phyloP scores from a whole-genome alignment of 352 stramenopile species.

The Aphanomyces euteiches region DNA sequence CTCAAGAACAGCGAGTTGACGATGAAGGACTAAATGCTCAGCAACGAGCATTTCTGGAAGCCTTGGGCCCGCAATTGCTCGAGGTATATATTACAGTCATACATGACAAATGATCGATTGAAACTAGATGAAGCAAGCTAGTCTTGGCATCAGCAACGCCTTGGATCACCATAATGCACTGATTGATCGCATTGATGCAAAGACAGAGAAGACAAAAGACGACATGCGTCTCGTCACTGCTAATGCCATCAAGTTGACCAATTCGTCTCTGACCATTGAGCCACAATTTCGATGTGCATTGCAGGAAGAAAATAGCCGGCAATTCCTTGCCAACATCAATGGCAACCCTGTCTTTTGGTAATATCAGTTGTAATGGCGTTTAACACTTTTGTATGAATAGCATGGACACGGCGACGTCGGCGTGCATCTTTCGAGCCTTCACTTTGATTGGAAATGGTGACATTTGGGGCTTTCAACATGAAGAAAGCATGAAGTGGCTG shows the following conservation, averaged over 20 bases:
- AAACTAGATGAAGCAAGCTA: slow-evolving; percentile 62
- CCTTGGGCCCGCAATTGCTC: slow-evolving; percentile 11
- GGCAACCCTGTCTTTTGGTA: slow-evolving; percentile 61
- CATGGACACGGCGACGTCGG: slow-evolving; percentile 55
- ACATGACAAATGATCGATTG: slow-evolving; percentile 28
- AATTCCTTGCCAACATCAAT: slow-evolving; percentile 56
- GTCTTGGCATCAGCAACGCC: slow-evolving; percentile 52
- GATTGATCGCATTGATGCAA: slow-evolving; percentile 55
- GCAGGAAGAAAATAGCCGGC: slow-evolving; percentile 48
- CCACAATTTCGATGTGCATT: slow-evolving; percentile 72
- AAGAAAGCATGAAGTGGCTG: slow-evolving; percentile 59
- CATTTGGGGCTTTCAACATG: slow-evolving; percentile 75
- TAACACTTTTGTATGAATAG: slow-evolving; percentile 30
- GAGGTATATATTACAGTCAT: slow-evolving; percentile 24
- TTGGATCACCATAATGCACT: slow-evolving; percentile 62
- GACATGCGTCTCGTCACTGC: slow-evolving; percentile 66
- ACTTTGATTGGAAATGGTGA: slow-evolving; percentile 71
- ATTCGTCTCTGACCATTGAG: slow-evolving; percentile 37
- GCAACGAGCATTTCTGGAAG: slow-evolving; percentile 1
- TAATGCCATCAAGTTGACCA: slow-evolving; percentile 55
- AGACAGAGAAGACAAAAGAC: slow-evolving; percentile 60
- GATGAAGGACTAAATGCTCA: background rate
- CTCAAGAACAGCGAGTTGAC: background rate
- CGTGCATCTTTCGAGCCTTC: slow-evolving; percentile 70
- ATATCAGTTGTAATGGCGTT: background rate